A percentile compares a stretch with the other conserved stretches of the same genome.
phyloP scores from a whole-genome alignment of 305 asterid genomes.

The Fraxinus sp. region DNA sequence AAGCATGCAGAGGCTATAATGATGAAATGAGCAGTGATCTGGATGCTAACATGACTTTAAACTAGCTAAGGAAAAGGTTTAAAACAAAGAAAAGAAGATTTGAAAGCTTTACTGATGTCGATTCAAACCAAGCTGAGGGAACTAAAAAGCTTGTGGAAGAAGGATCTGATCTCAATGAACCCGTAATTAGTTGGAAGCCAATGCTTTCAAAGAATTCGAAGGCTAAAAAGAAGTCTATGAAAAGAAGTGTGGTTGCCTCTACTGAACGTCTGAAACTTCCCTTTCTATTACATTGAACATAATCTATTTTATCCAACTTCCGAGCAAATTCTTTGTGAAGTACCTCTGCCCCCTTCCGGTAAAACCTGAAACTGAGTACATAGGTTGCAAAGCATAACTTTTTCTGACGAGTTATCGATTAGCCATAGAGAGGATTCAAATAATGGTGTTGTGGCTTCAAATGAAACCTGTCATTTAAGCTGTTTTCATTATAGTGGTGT shows the following conservation, averaged over 20 bases:
- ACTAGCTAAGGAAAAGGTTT: conserved; percentile 30
- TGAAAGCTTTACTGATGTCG: conserved; percentile 4
- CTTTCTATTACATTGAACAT: not conserved
- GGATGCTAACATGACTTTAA: conserved; percentile 27
- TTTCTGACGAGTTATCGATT: conserved; percentile 16
- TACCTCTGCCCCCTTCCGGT: not conserved
- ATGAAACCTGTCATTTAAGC: not conserved
- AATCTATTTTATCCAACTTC: not conserved
- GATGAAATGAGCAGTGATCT: conserved; percentile 20
- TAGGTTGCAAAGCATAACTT: conserved; percentile 8
- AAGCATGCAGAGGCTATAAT: conserved; percentile 10
- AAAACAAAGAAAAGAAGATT: conserved; percentile 39
- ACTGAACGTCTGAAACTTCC: not conserved
- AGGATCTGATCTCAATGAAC: conserved; percentile 36
- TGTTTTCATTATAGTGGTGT: too few relatives aligned
- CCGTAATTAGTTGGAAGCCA: conserved; percentile 32
- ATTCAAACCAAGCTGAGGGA: not conserved
- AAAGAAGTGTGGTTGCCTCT: not conserved
- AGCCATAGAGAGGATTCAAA: conserved; percentile 11
- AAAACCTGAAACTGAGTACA: conserved; percentile 9
- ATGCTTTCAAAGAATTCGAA: conserved; percentile 27
- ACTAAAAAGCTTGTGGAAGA: conserved; percentile 30
- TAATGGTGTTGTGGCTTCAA: not conserved
- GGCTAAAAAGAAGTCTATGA: not conserved
- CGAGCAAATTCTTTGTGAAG: not conserved